Evolutionary conservation across 2,329 filamentous ascomycete species (phyloP).

Genomic region (Chaetomium sp.): DNA sequence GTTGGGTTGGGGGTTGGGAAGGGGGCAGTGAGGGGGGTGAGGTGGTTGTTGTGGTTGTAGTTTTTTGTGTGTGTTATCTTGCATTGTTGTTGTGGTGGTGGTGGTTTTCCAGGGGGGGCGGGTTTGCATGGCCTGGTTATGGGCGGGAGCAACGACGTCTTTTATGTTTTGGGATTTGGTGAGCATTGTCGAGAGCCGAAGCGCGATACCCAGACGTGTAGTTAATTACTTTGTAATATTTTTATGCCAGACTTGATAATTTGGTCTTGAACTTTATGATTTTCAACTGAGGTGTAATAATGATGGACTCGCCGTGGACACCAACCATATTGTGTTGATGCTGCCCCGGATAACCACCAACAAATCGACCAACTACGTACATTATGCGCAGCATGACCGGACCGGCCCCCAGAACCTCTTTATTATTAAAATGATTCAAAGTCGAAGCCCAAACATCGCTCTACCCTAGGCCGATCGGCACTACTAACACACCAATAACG

Average conservation of each 20-base stretch:
- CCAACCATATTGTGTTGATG: background rate
- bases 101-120: background rate
- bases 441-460: background rate
- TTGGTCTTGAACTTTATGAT: background rate
- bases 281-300: background rate
- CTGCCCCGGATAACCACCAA: background rate
- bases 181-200: background rate
- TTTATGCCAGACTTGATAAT: background rate
- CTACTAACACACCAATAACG: constrained; percentile 8
- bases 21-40: constrained; percentile 60
- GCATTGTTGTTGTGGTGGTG: background rate
- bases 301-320: background rate
- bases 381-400: background rate
- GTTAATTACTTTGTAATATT: background rate
- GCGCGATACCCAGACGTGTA: constrained; percentile 11
- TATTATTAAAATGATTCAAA: background rate
- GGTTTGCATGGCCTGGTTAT: background rate
- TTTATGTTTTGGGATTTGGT: background rate
- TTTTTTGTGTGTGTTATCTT: background rate
- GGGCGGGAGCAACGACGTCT: background rate
- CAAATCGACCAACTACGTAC: background rate
- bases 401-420: background rate
- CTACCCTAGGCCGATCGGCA: background rate
- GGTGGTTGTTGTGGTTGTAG: constrained; percentile 82
- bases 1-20: constrained; percentile 64